These are phyloP conservation scores for Lepiota venenata DNA, from an alignment of 768 basidiomycete genomes.

Conservation along the genomic window DNA sequence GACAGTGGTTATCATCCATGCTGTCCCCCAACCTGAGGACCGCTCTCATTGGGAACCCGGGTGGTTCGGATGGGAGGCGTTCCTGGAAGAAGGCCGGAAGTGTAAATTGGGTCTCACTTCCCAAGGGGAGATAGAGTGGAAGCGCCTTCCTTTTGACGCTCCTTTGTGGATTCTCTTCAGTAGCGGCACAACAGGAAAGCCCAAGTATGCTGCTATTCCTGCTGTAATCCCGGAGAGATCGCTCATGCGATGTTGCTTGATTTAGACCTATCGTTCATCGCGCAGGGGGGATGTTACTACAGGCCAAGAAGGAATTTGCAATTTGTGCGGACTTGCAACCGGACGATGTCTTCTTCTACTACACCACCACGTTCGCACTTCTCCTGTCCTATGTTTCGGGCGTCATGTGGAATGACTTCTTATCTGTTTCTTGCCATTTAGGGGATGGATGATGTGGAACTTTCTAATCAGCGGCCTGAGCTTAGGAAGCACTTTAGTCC, in stretches of 20 bases:
- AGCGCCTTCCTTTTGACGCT: conserved; percentile 60
- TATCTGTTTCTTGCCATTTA: conserved; percentile 21
- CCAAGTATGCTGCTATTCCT: conserved; percentile 44
- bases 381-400: background rate
- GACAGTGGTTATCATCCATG: conserved; percentile 56
- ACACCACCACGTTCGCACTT: conserved; percentile 58
- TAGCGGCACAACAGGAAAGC: conserved; percentile 76
- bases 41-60: conserved; percentile 36
- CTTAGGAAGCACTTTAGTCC: conserved; percentile 65
- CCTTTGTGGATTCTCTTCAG: conserved; percentile 89
- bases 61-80: conserved; percentile 55
- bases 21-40: conserved; percentile 32
- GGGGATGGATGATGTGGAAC: conserved; percentile 94
- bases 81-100: conserved; percentile 44
- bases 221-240: conserved; percentile 3
- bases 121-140: conserved; percentile 63
- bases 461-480: conserved; percentile 68
- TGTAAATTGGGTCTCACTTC: conserved; percentile 43
- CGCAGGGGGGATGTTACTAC: conserved; percentile 74
- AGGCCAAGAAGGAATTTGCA: conserved; percentile 66
- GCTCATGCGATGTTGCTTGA: conserved; percentile 7
- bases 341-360: conserved; percentile 78
- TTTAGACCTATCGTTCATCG: conserved; percentile 74
- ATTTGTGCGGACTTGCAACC: conserved; percentile 64
- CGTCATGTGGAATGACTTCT: conserved; percentile 3